Base-by-base conservation (phyloP, 805 yeast species). In the Metschnikowia borealis region DNA sequence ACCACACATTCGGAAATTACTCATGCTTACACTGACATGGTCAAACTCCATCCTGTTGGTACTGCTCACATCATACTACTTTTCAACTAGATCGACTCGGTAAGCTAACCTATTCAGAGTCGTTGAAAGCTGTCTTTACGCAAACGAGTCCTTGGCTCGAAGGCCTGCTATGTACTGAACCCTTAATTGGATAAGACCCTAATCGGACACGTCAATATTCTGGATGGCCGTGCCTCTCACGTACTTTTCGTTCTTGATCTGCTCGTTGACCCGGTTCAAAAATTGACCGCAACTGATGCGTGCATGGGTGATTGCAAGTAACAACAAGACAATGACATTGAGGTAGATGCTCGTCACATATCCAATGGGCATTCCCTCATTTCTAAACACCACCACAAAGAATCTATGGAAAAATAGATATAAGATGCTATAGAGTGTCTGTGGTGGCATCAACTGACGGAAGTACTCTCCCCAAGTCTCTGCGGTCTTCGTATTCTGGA, bases 171-270 rank as follows among this genome's bases (percentile, higher is more conserved):
- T 38, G 41, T 38, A 38, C 41, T 21, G 23, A 31, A 26, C 11
- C 10, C 29, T 10, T 26, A 26, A 26, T 26, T 26, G 29, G 29
- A 26, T 5, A 10, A 26, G 29, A 23, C 29, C 34, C 3, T 18
- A 42, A n/a, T 42, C 45, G 8, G 36, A 46, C 5, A 40, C 41
- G 11, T 53, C 66, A 36, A 64, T 44, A 58, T 76, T 79, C 55
- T 79, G 80, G 48, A 81, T 69, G 3, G 82, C 77, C 57, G 81
- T 75, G 1, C 85, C 85, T 46, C 73, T 73, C 11, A 81, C 81
- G 52, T 81, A 82, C 52, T 74, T 73, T 55, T 81, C 83, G 51
- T 79, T 79, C 59, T 78, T 80, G n/a, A 82, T 82, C 55, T 73
- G 73, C 43, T 75, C 74, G 44, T 71, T 67, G 38, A 76, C 59